Evolutionary conservation across 306 rosid genomes (phyloP).

Genomic region (Malus sieversii): DNA sequence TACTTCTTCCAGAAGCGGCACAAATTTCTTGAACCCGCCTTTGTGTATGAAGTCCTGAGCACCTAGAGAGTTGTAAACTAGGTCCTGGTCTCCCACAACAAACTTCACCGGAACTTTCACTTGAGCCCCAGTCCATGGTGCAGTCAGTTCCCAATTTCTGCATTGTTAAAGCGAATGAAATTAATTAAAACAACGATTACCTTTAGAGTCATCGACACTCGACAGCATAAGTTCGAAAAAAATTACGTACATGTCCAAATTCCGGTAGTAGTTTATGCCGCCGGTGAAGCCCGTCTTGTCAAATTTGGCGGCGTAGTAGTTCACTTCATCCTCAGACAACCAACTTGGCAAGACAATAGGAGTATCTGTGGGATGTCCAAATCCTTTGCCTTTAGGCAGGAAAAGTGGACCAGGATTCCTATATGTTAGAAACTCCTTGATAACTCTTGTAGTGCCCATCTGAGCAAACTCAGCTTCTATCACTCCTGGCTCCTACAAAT

Average conservation of each 20-base stretch:
- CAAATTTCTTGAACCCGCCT: conserved; percentile 56
- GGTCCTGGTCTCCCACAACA: conserved; percentile 66
- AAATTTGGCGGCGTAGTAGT: conserved; percentile 45
- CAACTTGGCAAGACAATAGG: conserved; percentile 52
- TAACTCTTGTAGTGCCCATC: conserved; percentile 41
- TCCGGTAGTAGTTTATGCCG: conserved; percentile 57
- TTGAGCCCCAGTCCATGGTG: conserved; percentile 53
- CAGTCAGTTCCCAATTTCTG: conserved; percentile 73
- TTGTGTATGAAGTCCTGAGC: conserved; percentile 53
- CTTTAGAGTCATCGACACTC: neutral
- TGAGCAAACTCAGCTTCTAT: conserved; percentile 58
- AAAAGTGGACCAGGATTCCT: conserved; percentile 44
- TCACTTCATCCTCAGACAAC: conserved; percentile 63
- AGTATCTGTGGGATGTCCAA: conserved; percentile 29
- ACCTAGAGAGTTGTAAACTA: conserved; percentile 43
- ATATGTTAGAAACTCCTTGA: conserved; percentile 37
- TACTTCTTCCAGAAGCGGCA: conserved; percentile 54
- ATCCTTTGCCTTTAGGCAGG: conserved; percentile 43
- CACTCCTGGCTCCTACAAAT: conserved; percentile 49
- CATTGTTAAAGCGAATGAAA: neutral
- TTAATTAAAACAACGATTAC: neutral
- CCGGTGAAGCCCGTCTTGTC: conserved; percentile 66
- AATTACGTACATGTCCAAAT: conserved; percentile 44
- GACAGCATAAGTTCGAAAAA: neutral
- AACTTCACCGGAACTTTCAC: conserved; percentile 61